Base-by-base conservation (phyloP, 805 yeast genomes). In the Wickerhamomyces alni region DNA sequence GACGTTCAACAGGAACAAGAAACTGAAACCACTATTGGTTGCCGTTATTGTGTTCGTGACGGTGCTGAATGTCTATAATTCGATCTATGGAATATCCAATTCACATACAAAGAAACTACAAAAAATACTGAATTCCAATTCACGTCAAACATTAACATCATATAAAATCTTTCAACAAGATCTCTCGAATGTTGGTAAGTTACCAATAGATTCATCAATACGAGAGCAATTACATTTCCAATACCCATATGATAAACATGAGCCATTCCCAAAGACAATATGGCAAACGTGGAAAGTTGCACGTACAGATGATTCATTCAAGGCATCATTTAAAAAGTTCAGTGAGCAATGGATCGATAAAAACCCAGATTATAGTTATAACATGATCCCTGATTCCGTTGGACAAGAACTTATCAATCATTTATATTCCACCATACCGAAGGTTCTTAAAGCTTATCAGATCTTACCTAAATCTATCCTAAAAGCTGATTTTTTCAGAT, bases 221-320 rank as follows among this genome's bases (percentile, higher is more conserved):
- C 58, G 83, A 33, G 78, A 75, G 30, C 87, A 84, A 55, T 67
- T 89, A 45, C 70, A 82, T 16, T 77, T 62, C 55, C 74, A 82
- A 49, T 85, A 77, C 56, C 95, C 96, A 0, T 91, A 89, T 62
- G 82, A 82, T 44, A 66, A 79, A 25, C 43, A 63, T 5, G 66
- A 72, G 25, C 75, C 75, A 24, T 75, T 88, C 42, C 94, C 96
- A 0, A 83, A 80, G 17, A 75, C 75, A 48, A 77, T 91, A 30
- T 91, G 97, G 96, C 98, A 91, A 62, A 80, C 96, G 1, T 91
- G 97, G 96, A 91, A 88, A 62, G 78, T 72, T 35, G 77, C 76
- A 15, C 53, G 72, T 35, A 67, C 69, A 30, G 82, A 82, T 46
- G 67, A 65, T 17, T 56, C 67, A 12, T 80, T 87, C 55, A 84